phyloP scores from a whole-genome alignment of 768 basidiomycete species.

The Hemileccinum impolitum region DNA sequence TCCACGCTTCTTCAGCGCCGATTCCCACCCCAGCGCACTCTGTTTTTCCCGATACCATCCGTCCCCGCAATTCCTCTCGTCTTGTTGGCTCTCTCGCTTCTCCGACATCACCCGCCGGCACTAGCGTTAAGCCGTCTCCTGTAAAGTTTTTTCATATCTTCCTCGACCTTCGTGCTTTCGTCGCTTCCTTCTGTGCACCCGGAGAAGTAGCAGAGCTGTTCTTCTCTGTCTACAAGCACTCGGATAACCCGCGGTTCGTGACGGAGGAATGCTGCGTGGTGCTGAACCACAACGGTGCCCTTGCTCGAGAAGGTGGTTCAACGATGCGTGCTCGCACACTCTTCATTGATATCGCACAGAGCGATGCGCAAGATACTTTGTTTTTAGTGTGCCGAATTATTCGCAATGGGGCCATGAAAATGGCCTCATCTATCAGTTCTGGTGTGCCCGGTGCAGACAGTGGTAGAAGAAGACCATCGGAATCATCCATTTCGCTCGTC shows the following conservation, averaged over 20 bases:
- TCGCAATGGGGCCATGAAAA: constrained; percentile 81
- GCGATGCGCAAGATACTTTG: constrained; percentile 82
- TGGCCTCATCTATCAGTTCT: constrained; percentile 54
- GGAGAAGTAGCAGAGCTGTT: constrained; percentile 93
- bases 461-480: constrained; percentile 51
- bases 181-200: constrained; percentile 84
- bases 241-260: constrained; percentile 72
- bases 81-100: constrained; percentile 34
- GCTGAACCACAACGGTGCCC: constrained; percentile 87
- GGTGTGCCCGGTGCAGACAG: constrained; percentile 39
- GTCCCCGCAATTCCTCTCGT: constrained; percentile 31
- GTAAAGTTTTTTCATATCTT: constrained; percentile 87
- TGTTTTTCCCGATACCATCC: constrained; percentile 57
- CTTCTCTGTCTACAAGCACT: constrained; percentile 89
- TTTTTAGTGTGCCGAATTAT: constrained; percentile 91
- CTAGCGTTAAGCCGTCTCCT: constrained; percentile 35
- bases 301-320: constrained; percentile 72
- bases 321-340: constrained; percentile 68
- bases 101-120: constrained; percentile 4
- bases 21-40: constrained; percentile 65
- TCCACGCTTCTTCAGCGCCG: constrained; percentile 38
- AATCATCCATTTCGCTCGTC: constrained; percentile 41
- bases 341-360: constrained; percentile 83
- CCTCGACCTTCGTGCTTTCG: constrained; percentile 88
- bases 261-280: constrained; percentile 91